phyloP scores from a whole-genome alignment of 768 basidiomycete genomes.

The Chalciporus chontae region DNA sequence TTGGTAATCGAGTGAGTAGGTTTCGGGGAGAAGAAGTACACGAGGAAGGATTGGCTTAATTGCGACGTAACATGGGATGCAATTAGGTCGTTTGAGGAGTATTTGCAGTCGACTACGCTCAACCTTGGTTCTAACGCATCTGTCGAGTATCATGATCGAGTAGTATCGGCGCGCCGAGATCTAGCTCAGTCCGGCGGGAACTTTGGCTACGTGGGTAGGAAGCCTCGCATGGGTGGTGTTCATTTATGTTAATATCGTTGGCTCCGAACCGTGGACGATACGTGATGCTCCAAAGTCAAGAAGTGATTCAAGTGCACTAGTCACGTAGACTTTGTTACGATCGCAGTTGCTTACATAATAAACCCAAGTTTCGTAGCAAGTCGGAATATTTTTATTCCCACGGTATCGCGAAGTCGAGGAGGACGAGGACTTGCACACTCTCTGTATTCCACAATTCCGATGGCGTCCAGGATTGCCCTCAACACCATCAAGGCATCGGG shows the following conservation, averaged over 20 bases:
- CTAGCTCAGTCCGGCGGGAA: not conserved
- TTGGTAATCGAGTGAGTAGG: not conserved
- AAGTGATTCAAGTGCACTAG: not conserved
- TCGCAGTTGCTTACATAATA: slow-evolving; percentile 17
- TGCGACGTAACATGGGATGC: not conserved
- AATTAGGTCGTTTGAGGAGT: not conserved
- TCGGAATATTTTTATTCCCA: slow-evolving; percentile 33
- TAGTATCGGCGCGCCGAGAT: not conserved
- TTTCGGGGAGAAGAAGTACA: not conserved
- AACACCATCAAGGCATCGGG: slow-evolving; percentile 61
- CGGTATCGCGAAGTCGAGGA: slow-evolving; percentile 11
- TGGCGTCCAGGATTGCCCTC: slow-evolving; percentile 73
- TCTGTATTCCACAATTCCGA: slow-evolving; percentile 24
- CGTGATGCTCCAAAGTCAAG: no score
- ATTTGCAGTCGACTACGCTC: not conserved
- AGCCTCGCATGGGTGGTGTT: not conserved
- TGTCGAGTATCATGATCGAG: not conserved
- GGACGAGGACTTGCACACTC: slow-evolving; percentile 2
- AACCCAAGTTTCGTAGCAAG: slow-evolving; percentile 20
- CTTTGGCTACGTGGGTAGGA: not conserved
- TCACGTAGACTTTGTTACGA: not conserved
- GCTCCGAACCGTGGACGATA: not conserved
- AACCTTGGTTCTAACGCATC: not conserved
- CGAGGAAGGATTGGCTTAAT: not conserved
- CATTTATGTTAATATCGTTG: not conserved